A percentile compares a stretch with the other conserved stretches of the same genome.
Evolutionary conservation across 2,329 filamentous ascomycete genomes (phyloP).

Genomic region (Lachnellula cervina): DNA sequence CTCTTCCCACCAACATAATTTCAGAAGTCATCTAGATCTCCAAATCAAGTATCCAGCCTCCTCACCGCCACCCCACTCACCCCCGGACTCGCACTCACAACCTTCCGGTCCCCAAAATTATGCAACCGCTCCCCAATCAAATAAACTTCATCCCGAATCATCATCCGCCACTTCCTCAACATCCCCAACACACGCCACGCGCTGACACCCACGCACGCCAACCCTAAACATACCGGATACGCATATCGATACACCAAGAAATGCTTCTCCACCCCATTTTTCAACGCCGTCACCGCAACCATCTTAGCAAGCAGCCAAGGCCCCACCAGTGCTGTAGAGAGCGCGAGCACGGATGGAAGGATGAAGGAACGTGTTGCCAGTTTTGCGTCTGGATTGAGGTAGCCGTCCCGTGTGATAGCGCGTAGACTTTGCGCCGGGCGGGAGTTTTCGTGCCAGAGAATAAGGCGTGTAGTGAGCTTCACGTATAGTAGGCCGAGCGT

Average conservation of each 20-base stretch:
- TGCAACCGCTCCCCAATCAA: slow-evolving; percentile 90
- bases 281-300: slow-evolving; percentile 39
- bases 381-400: slow-evolving; percentile 70
- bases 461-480: slow-evolving; percentile 68
- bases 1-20: neutral
- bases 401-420: slow-evolving; percentile 69
- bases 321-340: slow-evolving; percentile 54
- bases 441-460: slow-evolving; percentile 63
- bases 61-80: slow-evolving; percentile 16
- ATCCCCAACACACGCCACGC: slow-evolving; percentile 53
- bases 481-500: slow-evolving; percentile 87
- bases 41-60: slow-evolving; percentile 25
- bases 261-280: slow-evolving; percentile 23
- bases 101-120: slow-evolving; percentile 67
- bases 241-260: slow-evolving; percentile 55
- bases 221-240: slow-evolving; percentile 57
- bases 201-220: slow-evolving; percentile 40
- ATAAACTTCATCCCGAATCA: slow-evolving; percentile 91
- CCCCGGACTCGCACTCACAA: slow-evolving; percentile 8
- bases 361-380: slow-evolving; percentile 83
- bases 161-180: slow-evolving; percentile 69
- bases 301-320: slow-evolving; percentile 58
- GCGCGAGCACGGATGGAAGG: slow-evolving; percentile 65
- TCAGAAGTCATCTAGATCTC: neutral
- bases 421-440: slow-evolving; percentile 70